Conservation (phyloP, 2,329 filamentous ascomycete species). For the Aschersonia sp. region DNA sequence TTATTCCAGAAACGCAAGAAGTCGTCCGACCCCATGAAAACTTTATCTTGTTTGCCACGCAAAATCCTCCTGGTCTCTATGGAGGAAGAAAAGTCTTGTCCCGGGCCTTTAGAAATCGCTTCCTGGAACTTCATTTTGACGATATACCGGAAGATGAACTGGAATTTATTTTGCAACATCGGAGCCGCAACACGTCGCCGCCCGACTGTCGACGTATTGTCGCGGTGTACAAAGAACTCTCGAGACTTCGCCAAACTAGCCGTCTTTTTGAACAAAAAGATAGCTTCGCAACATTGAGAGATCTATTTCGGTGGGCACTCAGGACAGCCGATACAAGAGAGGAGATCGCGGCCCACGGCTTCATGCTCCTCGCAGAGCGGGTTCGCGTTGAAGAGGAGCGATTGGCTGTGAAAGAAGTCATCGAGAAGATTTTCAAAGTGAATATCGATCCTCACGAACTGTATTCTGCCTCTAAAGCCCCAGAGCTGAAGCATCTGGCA, state of each 20-base stretch:
- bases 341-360: constrained; percentile 81
- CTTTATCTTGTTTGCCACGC: constrained; percentile 96
- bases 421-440: constrained; percentile 84
- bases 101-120: constrained; percentile 88
- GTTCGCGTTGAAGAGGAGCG: constrained; percentile 87
- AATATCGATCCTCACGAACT: constrained; percentile 59
- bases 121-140: constrained; percentile 92
- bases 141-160: constrained; percentile 94
- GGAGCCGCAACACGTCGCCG: constrained; percentile 74
- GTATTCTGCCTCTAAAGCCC: constrained; percentile 48
- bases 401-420: constrained; percentile 66
- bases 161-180: constrained; percentile 76
- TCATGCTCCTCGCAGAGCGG: constrained; percentile 89
- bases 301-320: constrained; percentile 90
- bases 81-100: constrained; percentile 89
- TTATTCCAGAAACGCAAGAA: constrained; percentile 95
- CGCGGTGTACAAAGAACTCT: constrained; percentile 83
- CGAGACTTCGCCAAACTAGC: constrained; percentile 74
- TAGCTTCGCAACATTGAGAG: constrained; percentile 89
- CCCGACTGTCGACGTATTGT: constrained; percentile 89
- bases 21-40: constrained; percentile 81
- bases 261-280: constrained; percentile 93
- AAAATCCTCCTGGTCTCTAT: constrained; percentile 91
- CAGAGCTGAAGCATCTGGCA: constrained; percentile 37
- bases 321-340: constrained; percentile 73